A percentile compares a stretch with the other conserved stretches of the same genome.
Conservation (phyloP, 2,329 filamentous ascomycete species). For the Teratosphaeria zuluensis region DNA sequence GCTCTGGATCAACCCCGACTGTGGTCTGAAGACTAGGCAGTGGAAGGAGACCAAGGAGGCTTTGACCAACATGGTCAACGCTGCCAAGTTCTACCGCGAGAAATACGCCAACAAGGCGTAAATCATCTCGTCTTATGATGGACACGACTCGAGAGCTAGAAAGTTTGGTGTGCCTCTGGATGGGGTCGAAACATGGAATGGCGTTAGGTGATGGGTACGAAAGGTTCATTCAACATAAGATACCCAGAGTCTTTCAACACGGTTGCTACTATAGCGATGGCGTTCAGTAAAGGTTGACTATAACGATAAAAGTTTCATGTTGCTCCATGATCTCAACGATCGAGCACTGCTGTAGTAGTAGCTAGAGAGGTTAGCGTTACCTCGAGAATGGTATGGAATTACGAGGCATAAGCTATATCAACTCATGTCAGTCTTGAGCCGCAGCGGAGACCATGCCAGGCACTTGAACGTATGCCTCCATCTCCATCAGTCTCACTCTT, state of each 20-base stretch:
- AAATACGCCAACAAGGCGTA: conserved; percentile 30
- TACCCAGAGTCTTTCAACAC: conserved; percentile 6
- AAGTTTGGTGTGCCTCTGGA: conserved; percentile 2
- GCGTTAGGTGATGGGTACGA: conserved; percentile 13
- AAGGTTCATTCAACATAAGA: conserved; percentile 5
- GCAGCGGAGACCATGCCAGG: too few relatives aligned
- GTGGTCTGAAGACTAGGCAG: conserved; percentile 96
- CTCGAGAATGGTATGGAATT: background rate
- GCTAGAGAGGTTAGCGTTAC: background rate
- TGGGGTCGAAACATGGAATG: conserved; percentile 1
- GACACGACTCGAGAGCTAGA: conserved; percentile 1
- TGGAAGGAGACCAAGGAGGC: conserved; percentile 98
- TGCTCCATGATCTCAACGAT: conserved; percentile 6
- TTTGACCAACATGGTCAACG: conserved; percentile 92
- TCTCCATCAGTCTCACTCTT: too few relatives aligned
- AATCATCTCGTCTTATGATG: conserved; percentile 1
- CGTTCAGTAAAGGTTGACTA: conserved; percentile 4
- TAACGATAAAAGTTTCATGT: background rate
- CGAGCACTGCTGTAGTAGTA: background rate
- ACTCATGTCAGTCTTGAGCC: background rate
- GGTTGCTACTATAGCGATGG: conserved; percentile 7
- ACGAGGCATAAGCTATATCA: background rate
- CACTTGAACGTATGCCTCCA: too few relatives aligned
- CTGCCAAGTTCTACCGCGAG: conserved; percentile 90
- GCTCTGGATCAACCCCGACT: conserved; percentile 99